Base-by-base conservation (phyloP, 805 yeast species). In the Ogataea populi-albae region DNA sequence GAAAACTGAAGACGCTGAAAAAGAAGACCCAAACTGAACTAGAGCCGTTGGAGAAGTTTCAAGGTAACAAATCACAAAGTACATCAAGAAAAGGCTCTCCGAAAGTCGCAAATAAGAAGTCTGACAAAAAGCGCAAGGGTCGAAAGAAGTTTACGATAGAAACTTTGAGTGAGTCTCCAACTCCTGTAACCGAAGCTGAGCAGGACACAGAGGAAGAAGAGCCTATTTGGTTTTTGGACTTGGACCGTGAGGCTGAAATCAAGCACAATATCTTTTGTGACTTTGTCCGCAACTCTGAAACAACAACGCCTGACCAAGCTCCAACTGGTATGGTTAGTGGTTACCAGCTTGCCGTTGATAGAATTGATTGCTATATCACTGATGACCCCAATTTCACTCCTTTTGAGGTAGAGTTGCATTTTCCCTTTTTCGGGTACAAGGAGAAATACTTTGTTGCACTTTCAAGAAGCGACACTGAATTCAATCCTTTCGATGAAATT, bases 401-500 rank as follows among this genome's bases (percentile, higher is more conserved):
- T 1, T 50, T 52, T n/a, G 52, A 43, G 23, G 49, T 64, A 17
- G 33, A 48, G 3, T 47, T 63, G 10, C 52, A 58, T 5, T 59
- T 60, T 19, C 66, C 66, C 38, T 69, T 52, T 49, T 77, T 79
- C 1, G 60, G 64, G 26, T 71, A 75, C 41, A 55, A 55, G 21
- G 86, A 79, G 46, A 62, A 64, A 26, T 79, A 71, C 42, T 41
- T 67, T 6, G 55, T 79, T 23, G 71, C 72, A 3, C 57, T 61
- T 11, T 75, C 81, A 5, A 75, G 73, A 41, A 69, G 69, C 41
- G 75, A 75, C 35, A 79, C 73, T 40, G 54, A 50, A n/a, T 64
- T 77, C 26, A 79, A 80, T 49, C 86, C 88, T 4, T 61, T 79
- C 30, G 71, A 66, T 32, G 91, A 83, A 47, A 67, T 82, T 35